Evolutionary conservation across 2,329 filamentous ascomycete genomes (phyloP).

Genomic region (Colletotrichum gloeosporioides): DNA sequence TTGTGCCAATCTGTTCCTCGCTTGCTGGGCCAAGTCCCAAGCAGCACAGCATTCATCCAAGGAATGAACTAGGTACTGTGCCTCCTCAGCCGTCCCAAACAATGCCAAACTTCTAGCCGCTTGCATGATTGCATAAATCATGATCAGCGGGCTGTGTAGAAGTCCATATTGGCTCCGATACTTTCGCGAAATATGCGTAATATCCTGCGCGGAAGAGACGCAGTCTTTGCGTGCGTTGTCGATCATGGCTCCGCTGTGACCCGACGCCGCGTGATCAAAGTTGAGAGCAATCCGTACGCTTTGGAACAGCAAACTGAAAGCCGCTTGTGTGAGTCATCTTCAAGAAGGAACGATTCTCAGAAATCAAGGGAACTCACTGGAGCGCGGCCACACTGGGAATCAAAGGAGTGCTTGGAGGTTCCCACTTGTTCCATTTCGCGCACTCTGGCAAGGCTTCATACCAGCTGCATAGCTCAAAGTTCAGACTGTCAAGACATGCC

Average conservation of each 20-base stretch:
- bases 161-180: slow-evolving; percentile 25
- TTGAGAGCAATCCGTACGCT: slow-evolving; percentile 30
- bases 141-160: background rate
- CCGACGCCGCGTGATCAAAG: slow-evolving; percentile 20
- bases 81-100: background rate
- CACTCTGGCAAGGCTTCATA: slow-evolving; percentile 22
- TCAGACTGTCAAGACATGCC: slow-evolving; percentile 18
- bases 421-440: slow-evolving; percentile 27
- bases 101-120: background rate
- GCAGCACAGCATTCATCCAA: background rate
- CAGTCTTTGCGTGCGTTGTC: slow-evolving; percentile 17
- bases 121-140: background rate
- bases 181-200: slow-evolving; percentile 23
- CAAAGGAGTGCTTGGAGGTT: slow-evolving; percentile 11
- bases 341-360: too few species aligned
- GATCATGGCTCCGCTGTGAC: background rate
- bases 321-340: background rate
- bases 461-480: slow-evolving; percentile 25
- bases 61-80: background rate
- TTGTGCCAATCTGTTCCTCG: background rate
- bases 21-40: background rate
- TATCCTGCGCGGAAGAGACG: slow-evolving; percentile 25
- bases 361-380: slow-evolving; percentile 22
- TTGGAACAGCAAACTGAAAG: slow-evolving; percentile 23
- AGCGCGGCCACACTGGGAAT: slow-evolving; percentile 22